These are phyloP conservation scores for Tulasnella sp. DNA, from an alignment of 768 basidiomycete genomes.

Conservation along the genomic window DNA sequence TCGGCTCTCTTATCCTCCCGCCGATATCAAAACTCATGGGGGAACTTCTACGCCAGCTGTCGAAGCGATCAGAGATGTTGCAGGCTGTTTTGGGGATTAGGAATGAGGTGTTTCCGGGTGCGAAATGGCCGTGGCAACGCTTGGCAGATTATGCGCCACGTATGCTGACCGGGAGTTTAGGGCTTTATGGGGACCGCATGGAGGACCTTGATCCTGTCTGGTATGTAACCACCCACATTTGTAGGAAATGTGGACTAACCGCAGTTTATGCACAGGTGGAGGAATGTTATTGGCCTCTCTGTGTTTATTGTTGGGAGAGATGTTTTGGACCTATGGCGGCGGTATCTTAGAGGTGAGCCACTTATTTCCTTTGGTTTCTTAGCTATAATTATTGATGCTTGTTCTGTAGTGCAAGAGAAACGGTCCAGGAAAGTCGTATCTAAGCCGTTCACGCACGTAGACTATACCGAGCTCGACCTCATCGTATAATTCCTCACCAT, in stretches of 20 bases:
- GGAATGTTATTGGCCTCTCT: conserved; percentile 2
- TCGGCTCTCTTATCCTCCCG: neutral
- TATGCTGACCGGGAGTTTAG: neutral
- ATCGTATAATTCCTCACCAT: neutral
- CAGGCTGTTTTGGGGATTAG: conserved; percentile 2
- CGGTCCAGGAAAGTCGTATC: neutral
- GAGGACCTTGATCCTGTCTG: conserved; percentile 6
- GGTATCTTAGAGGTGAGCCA: neutral
- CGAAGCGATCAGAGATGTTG: neutral
- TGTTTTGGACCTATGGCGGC: neutral
- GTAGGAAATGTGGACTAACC: neutral
- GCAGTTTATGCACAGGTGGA: neutral
- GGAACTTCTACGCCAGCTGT: neutral
- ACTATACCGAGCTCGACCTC: conserved; percentile 9
- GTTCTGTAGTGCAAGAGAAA: neutral
- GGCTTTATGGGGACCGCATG: neutral
- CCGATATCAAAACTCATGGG: neutral
- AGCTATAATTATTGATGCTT: neutral
- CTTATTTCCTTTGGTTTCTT: neutral
- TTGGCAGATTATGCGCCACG: neutral
- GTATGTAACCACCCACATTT: no score
- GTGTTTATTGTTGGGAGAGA: conserved; percentile 4
- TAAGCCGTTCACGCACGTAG: conserved; percentile 7
- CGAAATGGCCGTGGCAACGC: neutral
- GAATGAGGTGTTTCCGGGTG: neutral